Conservation (phyloP, 2,329 filamentous ascomycete species). For the Aspergillus caelatus region DNA sequence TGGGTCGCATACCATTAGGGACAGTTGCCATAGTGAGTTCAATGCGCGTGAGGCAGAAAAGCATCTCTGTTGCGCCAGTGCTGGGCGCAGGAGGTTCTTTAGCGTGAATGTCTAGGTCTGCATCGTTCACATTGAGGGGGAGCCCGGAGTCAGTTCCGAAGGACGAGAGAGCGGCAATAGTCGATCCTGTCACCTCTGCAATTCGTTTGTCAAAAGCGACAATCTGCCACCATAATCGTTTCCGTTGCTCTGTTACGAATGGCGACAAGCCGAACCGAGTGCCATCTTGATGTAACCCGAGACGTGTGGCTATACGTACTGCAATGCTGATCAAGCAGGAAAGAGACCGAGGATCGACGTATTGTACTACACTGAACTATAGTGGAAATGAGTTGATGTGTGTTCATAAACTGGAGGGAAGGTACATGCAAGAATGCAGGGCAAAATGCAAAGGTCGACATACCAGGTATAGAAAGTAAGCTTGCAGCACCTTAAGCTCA, state of each 20-base stretch:
- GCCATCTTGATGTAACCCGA: conserved; percentile 67
- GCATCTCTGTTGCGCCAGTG: conserved; percentile 41
- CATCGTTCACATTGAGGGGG: conserved; percentile 26
- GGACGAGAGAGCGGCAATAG: conserved; percentile 24
- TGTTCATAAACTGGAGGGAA: too few species aligned
- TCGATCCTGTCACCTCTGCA: conserved; percentile 64
- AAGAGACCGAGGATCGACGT: conserved; percentile 54
- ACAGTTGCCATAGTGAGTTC: conserved; percentile 15
- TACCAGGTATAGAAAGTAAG: conserved; percentile 58
- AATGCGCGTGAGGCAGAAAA: conserved; percentile 40
- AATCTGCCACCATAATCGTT: conserved; percentile 71
- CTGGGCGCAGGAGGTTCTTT: conserved; percentile 30
- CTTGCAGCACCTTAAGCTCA: conserved; percentile 47
- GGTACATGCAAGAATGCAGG: too few species aligned
- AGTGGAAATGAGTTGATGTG: neutral
- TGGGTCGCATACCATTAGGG: conserved; percentile 9
- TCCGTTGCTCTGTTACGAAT: conserved; percentile 67
- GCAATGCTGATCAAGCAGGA: conserved; percentile 51
- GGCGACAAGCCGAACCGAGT: conserved; percentile 47
- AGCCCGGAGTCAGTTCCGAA: conserved; percentile 16
- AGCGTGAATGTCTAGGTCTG: conserved; percentile 36
- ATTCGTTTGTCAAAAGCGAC: conserved; percentile 68
- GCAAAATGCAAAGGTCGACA: conserved; percentile 21
- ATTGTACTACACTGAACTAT: conserved; percentile 11
- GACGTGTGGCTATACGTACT: conserved; percentile 59